phyloP scores from a whole-genome alignment of 2,329 filamentous ascomycete genomes.

The Truncatella angustata region DNA sequence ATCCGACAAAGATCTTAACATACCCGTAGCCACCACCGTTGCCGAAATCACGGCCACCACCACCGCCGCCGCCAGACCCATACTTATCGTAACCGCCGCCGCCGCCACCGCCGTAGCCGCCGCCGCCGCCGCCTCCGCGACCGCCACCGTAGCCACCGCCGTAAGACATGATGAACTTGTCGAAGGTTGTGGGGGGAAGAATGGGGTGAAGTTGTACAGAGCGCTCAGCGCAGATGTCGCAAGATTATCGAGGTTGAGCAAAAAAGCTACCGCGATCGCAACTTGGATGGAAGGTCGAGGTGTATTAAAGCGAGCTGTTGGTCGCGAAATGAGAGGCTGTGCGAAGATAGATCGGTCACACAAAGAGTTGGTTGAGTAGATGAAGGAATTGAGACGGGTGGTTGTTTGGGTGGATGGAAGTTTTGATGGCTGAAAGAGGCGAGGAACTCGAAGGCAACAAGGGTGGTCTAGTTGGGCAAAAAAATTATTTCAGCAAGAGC shows the following conservation, averaged over 20 bases:
- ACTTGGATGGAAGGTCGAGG: neutral
- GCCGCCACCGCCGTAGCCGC: conserved; percentile 40
- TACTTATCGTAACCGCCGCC: conserved; percentile 38
- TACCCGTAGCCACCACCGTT: conserved; percentile 35
- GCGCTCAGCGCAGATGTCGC: conserved; percentile 19
- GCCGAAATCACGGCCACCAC: conserved; percentile 23
- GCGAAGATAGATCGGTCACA: neutral
- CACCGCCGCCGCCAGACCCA: conserved; percentile 13
- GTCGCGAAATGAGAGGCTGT: conserved; percentile 8
- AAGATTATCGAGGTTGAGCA: neutral
- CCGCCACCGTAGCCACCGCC: conserved; percentile 50
- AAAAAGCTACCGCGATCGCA: neutral
- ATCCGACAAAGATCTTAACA: too few relatives aligned
- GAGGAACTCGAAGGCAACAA: conserved; percentile 1
- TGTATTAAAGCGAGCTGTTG: neutral
- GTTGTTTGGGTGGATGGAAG: conserved; percentile 1
- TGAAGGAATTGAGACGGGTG: neutral
- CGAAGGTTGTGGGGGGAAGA: conserved; percentile 16
- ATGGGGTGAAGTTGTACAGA: neutral
- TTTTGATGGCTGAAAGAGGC: conserved; percentile 3
- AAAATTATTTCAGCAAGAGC: conserved; percentile 3
- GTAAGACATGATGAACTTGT: conserved; percentile 67
- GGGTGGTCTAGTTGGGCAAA: neutral
- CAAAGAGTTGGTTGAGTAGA: neutral
- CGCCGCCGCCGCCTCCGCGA: conserved; percentile 40